Conservation (phyloP, 176 grass and related monocot genomes). For the Saccharum spontaneum region DNA sequence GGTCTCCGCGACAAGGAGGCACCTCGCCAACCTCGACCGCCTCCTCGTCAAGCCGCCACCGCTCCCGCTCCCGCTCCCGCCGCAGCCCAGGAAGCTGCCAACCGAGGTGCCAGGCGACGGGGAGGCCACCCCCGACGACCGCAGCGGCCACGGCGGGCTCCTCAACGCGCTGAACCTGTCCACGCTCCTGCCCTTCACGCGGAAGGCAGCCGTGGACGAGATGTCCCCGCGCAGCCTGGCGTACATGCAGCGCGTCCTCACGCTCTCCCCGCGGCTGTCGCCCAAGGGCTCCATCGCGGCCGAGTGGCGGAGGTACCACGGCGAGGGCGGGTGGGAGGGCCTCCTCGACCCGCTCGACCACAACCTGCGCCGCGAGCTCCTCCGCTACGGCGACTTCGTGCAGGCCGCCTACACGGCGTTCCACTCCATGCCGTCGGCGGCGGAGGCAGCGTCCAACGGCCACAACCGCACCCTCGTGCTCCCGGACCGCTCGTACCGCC, state of each 20-base stretch:
- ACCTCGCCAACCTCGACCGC: slow-evolving; percentile 81
- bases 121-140: background rate
- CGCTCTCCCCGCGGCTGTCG: slow-evolving; percentile 49
- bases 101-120: background rate
- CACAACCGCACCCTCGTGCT: slow-evolving; percentile 39
- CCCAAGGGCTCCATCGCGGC: slow-evolving; percentile 51
- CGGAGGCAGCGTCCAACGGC: background rate
- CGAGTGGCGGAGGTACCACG: slow-evolving; percentile 60
- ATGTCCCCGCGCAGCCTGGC: slow-evolving; percentile 78
- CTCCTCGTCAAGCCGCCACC: slow-evolving; percentile 44
- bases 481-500: slow-evolving; percentile 57
- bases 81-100: background rate
- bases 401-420: slow-evolving; percentile 62
- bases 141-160: slow-evolving; percentile 28
- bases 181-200: slow-evolving; percentile 29
- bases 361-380: slow-evolving; percentile 72
- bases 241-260: slow-evolving; percentile 63
- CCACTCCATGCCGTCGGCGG: slow-evolving; percentile 48
- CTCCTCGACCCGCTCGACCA: slow-evolving; percentile 65
- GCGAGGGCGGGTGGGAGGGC: slow-evolving; percentile 54
- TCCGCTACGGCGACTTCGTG: slow-evolving; percentile 74
- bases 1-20: slow-evolving; percentile 42
- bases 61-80: slow-evolving; percentile 24
- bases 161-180: slow-evolving; percentile 59
- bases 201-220: slow-evolving; percentile 39